Evolutionary conservation across 2,329 filamentous ascomycete species (phyloP).

Genomic region (Microdochium bolleyi): DNA sequence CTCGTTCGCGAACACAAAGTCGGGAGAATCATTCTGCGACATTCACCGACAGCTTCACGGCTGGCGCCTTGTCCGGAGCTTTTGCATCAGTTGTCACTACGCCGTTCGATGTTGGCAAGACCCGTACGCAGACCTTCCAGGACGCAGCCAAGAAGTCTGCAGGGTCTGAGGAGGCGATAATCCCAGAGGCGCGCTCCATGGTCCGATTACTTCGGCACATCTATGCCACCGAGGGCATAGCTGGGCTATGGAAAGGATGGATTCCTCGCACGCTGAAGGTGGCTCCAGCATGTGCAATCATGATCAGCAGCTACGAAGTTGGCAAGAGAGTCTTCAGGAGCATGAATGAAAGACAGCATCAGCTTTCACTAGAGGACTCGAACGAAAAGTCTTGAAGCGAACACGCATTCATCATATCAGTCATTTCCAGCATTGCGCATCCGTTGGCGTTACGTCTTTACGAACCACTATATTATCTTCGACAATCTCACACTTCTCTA

Average conservation of each 20-base stretch:
- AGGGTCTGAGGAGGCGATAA: conserved; percentile 24
- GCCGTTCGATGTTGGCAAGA: conserved; percentile 97
- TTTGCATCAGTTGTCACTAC: conserved; percentile 84
- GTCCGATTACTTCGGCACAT: conserved; percentile 83
- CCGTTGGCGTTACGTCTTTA: not conserved
- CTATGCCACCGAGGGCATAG: conserved; percentile 72
- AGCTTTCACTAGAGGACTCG: conserved; percentile 11
- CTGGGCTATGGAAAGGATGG: conserved; percentile 86
- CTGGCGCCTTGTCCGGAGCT: conserved; percentile 75
- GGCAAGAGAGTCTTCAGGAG: conserved; percentile 80
- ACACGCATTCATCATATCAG: not conserved
- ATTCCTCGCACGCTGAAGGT: conserved; percentile 88
- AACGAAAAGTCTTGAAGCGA: conserved; percentile 7
- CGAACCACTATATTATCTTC: not conserved
- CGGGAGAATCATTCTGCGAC: conserved; percentile 67
- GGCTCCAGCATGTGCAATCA: conserved; percentile 93
- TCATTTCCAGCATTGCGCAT: conserved; percentile 2
- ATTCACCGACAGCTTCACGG: conserved; percentile 81
- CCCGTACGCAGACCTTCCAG: conserved; percentile 76
- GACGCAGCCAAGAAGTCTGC: conserved; percentile 33
- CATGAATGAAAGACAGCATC: conserved; percentile 51
- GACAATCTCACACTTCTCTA: not conserved
- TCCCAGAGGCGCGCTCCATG: conserved; percentile 73
- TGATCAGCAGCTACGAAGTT: conserved; percentile 97
- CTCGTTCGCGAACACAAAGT: conserved; percentile 49